Evolutionary conservation across 164 flowering plant genomes (phyloP).

Genomic region (Berberis thunbergii): DNA sequence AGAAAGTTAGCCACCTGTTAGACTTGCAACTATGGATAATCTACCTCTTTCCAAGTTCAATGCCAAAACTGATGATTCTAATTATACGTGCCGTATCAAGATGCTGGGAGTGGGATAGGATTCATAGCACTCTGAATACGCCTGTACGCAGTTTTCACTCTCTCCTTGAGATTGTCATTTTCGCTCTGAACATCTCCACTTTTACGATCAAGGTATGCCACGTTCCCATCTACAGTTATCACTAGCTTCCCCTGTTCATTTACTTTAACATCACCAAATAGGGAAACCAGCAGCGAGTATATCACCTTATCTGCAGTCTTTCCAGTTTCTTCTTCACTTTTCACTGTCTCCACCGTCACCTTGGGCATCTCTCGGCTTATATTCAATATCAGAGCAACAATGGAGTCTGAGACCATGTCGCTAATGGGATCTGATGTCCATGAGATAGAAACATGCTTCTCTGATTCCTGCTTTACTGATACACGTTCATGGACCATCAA

Average conservation of each 20-base stretch:
- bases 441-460: conserved; percentile 66
- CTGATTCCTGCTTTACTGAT: conserved; percentile 81
- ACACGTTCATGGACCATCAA: conserved; percentile 72
- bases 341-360: conserved; percentile 39
- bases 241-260: conserved; percentile 71
- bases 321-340: conserved; percentile 57
- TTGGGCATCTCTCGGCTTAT: conserved; percentile 69
- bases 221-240: conserved; percentile 67
- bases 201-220: conserved; percentile 60
- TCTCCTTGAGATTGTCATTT: conserved; percentile 66
- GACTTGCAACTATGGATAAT: too few relatives aligned
- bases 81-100: neutral
- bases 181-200: conserved; percentile 88
- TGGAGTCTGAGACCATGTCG: conserved; percentile 93
- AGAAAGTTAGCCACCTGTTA: too few relatives aligned
- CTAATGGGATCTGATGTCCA: conserved; percentile 93
- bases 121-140: conserved; percentile 70
- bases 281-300: conserved; percentile 66
- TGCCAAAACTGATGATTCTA: too few relatives aligned
- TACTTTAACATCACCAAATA: conserved; percentile 84
- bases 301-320: conserved; percentile 69
- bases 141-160: conserved; percentile 55
- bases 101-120: conserved; percentile 65
- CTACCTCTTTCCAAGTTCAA: too few relatives aligned
- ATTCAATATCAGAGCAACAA: conserved; percentile 73